These are phyloP conservation scores for Serendipita sp. DNA, from an alignment of 768 basidiomycete species.

Conservation along the genomic window DNA sequence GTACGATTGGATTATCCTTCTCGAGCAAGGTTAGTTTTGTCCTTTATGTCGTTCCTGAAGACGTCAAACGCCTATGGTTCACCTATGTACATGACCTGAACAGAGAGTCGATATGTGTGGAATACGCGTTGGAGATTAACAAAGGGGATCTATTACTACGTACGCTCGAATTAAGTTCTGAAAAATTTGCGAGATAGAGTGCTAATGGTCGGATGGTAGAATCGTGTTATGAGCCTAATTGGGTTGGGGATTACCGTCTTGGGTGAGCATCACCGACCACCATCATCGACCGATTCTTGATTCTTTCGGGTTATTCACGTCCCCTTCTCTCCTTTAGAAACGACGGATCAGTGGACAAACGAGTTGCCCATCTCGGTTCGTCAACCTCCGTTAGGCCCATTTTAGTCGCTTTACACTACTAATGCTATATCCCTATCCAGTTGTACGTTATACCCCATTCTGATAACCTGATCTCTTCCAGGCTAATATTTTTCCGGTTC, in stretches of 20 bases:
- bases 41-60: background rate
- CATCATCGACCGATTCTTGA: background rate
- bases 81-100: background rate
- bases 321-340: background rate
- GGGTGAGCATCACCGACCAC: background rate
- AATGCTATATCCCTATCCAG: background rate
- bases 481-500: too few species aligned
- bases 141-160: background rate
- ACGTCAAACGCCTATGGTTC: too few species aligned
- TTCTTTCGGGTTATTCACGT: background rate
- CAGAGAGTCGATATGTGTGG: background rate
- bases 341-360: background rate
- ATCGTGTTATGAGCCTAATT: background rate
- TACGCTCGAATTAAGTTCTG: background rate
- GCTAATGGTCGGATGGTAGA: background rate
- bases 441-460: background rate
- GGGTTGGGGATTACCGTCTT: background rate
- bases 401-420: background rate
- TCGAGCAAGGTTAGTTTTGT: background rate
- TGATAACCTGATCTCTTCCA: too few species aligned
- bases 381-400: background rate
- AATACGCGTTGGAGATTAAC: background rate
- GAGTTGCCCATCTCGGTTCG: background rate
- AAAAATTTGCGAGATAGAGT: too few species aligned
- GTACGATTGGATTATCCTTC: background rate